Conservation (phyloP, 345 rosid genomes). For the Moricandia arvensis region DNA sequence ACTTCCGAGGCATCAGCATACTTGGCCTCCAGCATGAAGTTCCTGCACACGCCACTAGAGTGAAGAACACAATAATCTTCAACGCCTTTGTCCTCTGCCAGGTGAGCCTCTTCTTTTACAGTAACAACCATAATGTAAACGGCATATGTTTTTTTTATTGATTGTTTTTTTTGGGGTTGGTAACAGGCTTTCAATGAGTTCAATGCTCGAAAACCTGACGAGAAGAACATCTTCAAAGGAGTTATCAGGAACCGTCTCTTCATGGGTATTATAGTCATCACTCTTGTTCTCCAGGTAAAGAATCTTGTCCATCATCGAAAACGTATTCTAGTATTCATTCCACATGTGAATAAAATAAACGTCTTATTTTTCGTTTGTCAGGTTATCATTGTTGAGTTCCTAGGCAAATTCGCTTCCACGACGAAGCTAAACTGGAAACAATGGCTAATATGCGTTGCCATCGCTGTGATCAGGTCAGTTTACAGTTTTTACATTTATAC, state of each 20-base stretch:
- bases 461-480: conserved; percentile 63
- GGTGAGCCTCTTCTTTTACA: conserved; percentile 40
- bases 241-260: conserved; percentile 71
- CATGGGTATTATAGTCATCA: conserved; percentile 68
- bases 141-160: not conserved
- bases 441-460: conserved; percentile 64
- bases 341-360: not conserved
- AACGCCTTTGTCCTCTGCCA: conserved; percentile 92
- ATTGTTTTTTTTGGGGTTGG: not conserved
- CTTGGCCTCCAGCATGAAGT: conserved; percentile 50
- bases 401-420: conserved; percentile 78
- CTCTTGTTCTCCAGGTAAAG: conserved; percentile 77
- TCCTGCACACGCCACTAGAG: conserved; percentile 51
- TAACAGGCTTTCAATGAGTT: conserved; percentile 90
- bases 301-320: not conserved
- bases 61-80: conserved; percentile 84
- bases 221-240: conserved; percentile 71
- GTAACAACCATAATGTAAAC: not conserved
- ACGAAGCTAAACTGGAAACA: conserved; percentile 72
- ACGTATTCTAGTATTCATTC: not conserved
- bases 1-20: conserved; percentile 62
- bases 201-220: conserved; percentile 94
- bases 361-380: conserved; percentile 22
- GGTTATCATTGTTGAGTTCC: conserved; percentile 78
- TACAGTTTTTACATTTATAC: not conserved